Evolutionary conservation across 2,329 filamentous ascomycete genomes (phyloP).

Genomic region (Trichoderma polysporum): DNA sequence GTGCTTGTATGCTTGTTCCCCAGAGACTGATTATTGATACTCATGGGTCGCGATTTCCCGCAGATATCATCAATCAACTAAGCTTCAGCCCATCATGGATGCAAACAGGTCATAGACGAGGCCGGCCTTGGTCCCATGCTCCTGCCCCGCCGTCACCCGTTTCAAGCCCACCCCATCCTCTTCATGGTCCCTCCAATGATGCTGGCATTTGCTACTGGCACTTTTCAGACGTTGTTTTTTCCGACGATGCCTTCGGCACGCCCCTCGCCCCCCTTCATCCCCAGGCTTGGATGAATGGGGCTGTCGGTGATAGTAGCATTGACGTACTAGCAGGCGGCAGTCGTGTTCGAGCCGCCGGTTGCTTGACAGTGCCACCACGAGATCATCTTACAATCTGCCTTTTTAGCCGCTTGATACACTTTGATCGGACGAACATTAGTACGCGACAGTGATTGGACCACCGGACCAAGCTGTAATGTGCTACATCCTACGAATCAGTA

Average conservation of each 20-base stretch:
- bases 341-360: slow-evolving; percentile 5
- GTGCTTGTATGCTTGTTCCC: slow-evolving; percentile 2
- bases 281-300: slow-evolving; percentile 1
- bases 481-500: neutral
- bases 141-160: slow-evolving; percentile 9
- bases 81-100: slow-evolving; percentile 16
- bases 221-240: slow-evolving; percentile 9
- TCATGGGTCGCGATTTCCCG: slow-evolving; percentile 12
- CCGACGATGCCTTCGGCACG: slow-evolving; percentile 1
- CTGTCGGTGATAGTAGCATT: slow-evolving; percentile 16
- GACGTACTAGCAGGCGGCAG: neutral
- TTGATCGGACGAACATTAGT: slow-evolving; percentile 19
- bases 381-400: slow-evolving; percentile 13
- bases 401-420: slow-evolving; percentile 16
- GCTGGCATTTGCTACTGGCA: neutral
- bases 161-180: slow-evolving; percentile 16
- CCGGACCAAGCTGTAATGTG: neutral
- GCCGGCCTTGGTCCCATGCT: slow-evolving; percentile 8
- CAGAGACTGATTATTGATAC: slow-evolving; percentile 1
- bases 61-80: slow-evolving; percentile 12
- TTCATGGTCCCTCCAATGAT: slow-evolving; percentile 16
- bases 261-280: slow-evolving; percentile 5
- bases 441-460: neutral
- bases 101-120: slow-evolving; percentile 13
- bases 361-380: slow-evolving; percentile 17